Base-by-base conservation (phyloP, 352 stramenopile species). In the Pythium dissotocum region DNA sequence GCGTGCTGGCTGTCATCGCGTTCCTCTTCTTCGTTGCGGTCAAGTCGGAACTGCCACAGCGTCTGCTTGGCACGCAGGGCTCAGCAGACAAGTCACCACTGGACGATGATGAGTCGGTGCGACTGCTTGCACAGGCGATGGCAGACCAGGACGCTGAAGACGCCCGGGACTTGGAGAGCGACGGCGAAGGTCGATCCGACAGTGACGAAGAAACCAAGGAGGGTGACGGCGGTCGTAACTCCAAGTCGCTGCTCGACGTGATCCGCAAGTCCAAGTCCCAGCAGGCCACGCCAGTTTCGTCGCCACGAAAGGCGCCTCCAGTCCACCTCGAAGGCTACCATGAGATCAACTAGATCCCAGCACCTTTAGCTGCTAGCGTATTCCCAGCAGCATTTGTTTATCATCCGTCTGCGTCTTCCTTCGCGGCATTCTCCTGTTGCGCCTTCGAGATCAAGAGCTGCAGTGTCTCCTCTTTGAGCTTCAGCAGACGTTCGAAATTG, bases 401-500 rank as follows among this genome's bases (percentile, higher is more conserved):
- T 58, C 18, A 52, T 18, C 36, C 61, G 18, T 58, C 49, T 46
- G 56, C 54, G 48, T 70, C 66, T 21, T 70, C 66, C n/a, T 76
- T 65, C 16, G 75, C 70, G 10, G 77, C 73, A 1, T 32, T 61
- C 38, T 78, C 62, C 59, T 82, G 76, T 8, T 80, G 65, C 2
- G 77, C 72, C 36, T 89, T 90, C 36, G 76, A 80, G 30, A 86
- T 71, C 14, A 92, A 62, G 13, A 92, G 49, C 30, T 89, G 77
- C 32, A 90, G 58, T 14, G 82, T 89, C n/a, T 83, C 79, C n/a
- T 81, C 65, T 26, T 92, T 86, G 3, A 89, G 61, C 9, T 78
- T 77, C 30, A 88, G 52, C 13, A 91, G 62, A 38, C 81, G 77
- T 33, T 78, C 28, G 12, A 90, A 68, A n/a, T 77, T 78, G 8